Evolutionary conservation across 805 yeast species (phyloP).

Genomic region (Starmerella apis): DNA sequence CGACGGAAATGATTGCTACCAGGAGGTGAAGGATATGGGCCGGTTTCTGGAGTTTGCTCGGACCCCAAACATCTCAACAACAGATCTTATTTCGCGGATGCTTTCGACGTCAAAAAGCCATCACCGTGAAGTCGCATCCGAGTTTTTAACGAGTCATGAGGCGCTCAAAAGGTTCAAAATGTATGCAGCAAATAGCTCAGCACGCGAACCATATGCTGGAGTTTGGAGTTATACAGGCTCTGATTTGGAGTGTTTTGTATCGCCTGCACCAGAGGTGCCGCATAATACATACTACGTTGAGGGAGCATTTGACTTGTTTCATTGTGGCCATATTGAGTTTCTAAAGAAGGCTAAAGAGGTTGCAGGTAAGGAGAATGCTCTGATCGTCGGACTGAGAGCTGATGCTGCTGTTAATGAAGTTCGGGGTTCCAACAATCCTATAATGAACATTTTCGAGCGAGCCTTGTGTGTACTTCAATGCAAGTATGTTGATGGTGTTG

Average conservation of each 20-base stretch:
- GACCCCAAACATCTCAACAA: conserved; percentile 88
- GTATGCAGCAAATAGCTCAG: conserved; percentile 24
- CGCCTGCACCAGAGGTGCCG: conserved; percentile 17
- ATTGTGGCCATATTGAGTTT: conserved; percentile 82
- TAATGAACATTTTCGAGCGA: conserved; percentile 82
- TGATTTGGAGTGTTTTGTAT: conserved; percentile 11
- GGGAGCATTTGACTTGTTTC: conserved; percentile 87
- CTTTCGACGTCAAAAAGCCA: conserved; percentile 50
- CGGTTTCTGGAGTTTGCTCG: conserved; percentile 83
- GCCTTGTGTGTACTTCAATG: conserved; percentile 83
- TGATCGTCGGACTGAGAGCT: conserved; percentile 59
- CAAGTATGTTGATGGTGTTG: conserved; percentile 65
- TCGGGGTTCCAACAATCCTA: conserved; percentile 60
- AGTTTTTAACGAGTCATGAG: conserved; percentile 15
- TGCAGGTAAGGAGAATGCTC: conserved; percentile 37
- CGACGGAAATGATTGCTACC: conserved; percentile 87
- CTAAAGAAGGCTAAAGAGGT: conserved; percentile 40
- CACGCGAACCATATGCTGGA: conserved; percentile 23
- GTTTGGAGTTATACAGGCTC: conserved; percentile 16
- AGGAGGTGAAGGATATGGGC: conserved; percentile 70
- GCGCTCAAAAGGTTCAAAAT: conserved; percentile 18
- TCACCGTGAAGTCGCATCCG: conserved; percentile 33
- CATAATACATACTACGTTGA: conserved; percentile 41
- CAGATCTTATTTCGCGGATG: conserved; percentile 88
- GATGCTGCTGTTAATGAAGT: conserved; percentile 46